Evolutionary conservation across 495 filamentous ascomycete genomes (phyloP).

Genomic region (Penicillium odoratum): DNA sequence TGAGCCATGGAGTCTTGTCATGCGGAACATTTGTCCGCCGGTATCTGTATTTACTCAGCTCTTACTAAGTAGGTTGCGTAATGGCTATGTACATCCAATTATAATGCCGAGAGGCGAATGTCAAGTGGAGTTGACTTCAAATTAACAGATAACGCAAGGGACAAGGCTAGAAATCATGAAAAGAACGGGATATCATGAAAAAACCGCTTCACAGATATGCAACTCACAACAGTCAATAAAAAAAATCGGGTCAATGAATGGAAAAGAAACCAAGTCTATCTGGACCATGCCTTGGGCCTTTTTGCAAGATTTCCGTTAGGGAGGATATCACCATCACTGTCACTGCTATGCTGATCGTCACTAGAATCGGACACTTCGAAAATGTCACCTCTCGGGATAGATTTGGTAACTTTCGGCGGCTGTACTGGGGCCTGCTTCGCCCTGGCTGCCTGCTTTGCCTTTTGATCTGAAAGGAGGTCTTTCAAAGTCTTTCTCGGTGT

Average conservation of each 20-base stretch:
- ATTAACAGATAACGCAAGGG: not conserved
- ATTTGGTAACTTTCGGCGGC: not conserved
- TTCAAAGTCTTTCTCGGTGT: not conserved
- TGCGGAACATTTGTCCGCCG: constrained; percentile 1
- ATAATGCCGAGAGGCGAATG: not conserved
- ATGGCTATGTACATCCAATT: not conserved
- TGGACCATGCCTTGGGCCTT: not conserved
- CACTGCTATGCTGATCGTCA: not conserved
- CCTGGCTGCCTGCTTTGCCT: not conserved
- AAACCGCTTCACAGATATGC: too few relatives aligned
- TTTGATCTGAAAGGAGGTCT: not conserved
- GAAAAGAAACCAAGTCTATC: not conserved
- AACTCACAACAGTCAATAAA: too few relatives aligned
- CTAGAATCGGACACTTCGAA: not conserved
- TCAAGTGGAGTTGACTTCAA: not conserved
- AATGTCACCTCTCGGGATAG: not conserved
- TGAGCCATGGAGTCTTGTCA: not conserved
- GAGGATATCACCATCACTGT: not conserved
- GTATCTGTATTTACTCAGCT: not conserved
- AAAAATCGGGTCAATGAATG: too few relatives aligned
- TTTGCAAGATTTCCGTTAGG: not conserved
- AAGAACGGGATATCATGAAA: not conserved
- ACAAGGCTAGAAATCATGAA: not conserved
- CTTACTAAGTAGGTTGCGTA: not conserved
- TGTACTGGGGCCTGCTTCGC: not conserved